Evolutionary conservation across 345 rosid species (phyloP).

Genomic region (Lumnitzera littorea): DNA sequence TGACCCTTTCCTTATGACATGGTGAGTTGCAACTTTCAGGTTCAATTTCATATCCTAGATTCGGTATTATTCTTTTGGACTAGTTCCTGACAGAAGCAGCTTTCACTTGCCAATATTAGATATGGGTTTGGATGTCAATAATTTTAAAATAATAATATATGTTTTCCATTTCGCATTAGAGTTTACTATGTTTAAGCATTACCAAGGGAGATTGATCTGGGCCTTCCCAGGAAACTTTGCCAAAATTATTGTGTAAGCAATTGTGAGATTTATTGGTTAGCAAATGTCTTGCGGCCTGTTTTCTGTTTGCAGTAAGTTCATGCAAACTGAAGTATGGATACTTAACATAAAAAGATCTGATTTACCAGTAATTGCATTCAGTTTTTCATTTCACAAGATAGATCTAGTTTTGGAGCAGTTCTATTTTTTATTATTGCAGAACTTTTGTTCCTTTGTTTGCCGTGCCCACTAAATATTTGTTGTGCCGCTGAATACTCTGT

Average conservation of each 20-base stretch:
- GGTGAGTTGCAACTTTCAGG: conserved; percentile 30
- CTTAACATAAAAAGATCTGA: no score
- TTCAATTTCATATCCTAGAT: neutral
- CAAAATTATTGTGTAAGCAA: no score
- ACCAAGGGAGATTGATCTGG: no score
- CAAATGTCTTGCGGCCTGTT: no score
- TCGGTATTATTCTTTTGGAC: neutral
- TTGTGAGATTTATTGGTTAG: no score
- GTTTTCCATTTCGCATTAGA: no score
- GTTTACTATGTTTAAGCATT: no score
- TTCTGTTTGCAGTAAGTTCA: neutral
- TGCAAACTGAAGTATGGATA: neutral
- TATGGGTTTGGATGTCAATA: no score
- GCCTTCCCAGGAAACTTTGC: no score
- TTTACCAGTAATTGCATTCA: neutral
- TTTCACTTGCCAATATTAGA: neutral
- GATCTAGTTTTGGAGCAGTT: neutral
- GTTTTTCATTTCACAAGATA: no score
- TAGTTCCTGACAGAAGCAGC: neutral
- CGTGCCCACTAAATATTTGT: neutral
- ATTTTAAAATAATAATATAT: no score
- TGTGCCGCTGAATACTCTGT: neutral
- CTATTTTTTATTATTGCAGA: neutral
- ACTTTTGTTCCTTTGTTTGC: neutral
- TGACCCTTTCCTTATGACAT: conserved; percentile 87